Percentiles rank a stretch among this genome's conserved stretches.
These are phyloP conservation scores for Anthracocystis setariae DNA, from an alignment of 1,284 basidiomycete species.

Conservation along the genomic window DNA sequence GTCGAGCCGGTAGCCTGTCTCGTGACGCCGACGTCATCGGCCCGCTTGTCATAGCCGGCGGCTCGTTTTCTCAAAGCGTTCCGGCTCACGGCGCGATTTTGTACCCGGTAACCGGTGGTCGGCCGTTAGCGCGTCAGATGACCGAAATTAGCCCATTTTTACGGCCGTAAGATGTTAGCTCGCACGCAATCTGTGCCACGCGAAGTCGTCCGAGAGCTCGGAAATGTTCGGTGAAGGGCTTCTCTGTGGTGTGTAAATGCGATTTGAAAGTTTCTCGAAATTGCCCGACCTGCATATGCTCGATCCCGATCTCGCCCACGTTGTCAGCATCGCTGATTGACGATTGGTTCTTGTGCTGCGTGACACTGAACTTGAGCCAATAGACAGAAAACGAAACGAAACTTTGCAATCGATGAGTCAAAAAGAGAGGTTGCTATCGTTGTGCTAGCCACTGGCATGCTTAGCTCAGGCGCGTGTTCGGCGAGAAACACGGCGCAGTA, in stretches of 20 bases:
- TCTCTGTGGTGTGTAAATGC: background rate
- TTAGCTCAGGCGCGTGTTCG: no score
- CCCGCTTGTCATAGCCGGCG: background rate
- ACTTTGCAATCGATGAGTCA: no score
- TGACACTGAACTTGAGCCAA: no score
- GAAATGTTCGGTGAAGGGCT: background rate
- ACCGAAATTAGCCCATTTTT: background rate
- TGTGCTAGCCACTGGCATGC: no score
- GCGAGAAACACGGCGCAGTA: no score
- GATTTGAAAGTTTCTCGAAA: constrained; percentile 8
- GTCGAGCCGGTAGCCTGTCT: background rate
- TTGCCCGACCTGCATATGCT: constrained; percentile 13
- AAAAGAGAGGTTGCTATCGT: no score
- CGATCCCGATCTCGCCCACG: background rate
- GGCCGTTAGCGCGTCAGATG: background rate
- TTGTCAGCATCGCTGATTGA: background rate
- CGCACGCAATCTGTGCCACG: background rate
- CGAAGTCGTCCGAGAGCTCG: background rate
- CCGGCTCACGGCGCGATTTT: background rate
- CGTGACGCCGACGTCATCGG: background rate
- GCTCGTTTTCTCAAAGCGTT: background rate
- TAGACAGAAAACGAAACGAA: no score
- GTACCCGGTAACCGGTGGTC: background rate
- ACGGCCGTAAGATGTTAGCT: constrained; percentile 1
- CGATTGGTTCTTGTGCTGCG: no score